These are phyloP conservation scores for Aspergillus cavernicola DNA, from an alignment of 495 filamentous ascomycete genomes.

Conservation along the genomic window DNA sequence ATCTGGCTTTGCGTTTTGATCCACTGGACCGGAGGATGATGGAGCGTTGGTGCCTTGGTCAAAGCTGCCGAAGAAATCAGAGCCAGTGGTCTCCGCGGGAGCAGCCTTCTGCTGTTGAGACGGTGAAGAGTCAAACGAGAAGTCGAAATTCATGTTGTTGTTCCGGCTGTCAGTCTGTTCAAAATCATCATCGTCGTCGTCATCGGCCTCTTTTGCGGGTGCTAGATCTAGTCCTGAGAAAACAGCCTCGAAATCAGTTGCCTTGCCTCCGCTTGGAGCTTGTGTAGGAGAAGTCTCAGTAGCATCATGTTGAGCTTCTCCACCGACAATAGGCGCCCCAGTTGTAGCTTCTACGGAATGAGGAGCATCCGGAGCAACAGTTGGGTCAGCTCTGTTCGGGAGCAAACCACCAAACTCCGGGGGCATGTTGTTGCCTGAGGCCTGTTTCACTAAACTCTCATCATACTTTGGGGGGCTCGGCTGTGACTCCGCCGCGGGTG, in stretches of 20 bases:
- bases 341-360: constrained; percentile 41
- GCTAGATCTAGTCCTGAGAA: constrained; percentile 73
- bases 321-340: constrained; percentile 41
- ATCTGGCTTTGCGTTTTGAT: constrained; percentile 28
- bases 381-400: constrained; percentile 62
- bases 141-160: constrained; percentile 64
- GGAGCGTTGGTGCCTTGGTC: constrained; percentile 50
- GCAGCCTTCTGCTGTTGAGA: constrained; percentile 24
- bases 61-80: constrained; percentile 45
- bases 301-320: constrained; percentile 28
- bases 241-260: constrained; percentile 78
- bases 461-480: constrained; percentile 65
- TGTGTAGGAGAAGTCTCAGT: constrained; percentile 14
- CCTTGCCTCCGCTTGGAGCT: constrained; percentile 30
- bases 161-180: constrained; percentile 34
- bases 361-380: constrained; percentile 43
- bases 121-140: constrained; percentile 54
- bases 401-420: constrained; percentile 62
- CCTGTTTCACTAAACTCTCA: constrained; percentile 31
- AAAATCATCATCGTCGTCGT: constrained; percentile 54
- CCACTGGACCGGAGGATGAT: constrained; percentile 27
- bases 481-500: constrained; percentile 55
- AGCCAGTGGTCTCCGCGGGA: constrained; percentile 22
- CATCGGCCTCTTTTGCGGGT: constrained; percentile 72
- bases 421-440: constrained; percentile 47